These are phyloP conservation scores for Coniferiporia sulphurascens DNA, from an alignment of 1,284 basidiomycete species.

Conservation along the genomic window DNA sequence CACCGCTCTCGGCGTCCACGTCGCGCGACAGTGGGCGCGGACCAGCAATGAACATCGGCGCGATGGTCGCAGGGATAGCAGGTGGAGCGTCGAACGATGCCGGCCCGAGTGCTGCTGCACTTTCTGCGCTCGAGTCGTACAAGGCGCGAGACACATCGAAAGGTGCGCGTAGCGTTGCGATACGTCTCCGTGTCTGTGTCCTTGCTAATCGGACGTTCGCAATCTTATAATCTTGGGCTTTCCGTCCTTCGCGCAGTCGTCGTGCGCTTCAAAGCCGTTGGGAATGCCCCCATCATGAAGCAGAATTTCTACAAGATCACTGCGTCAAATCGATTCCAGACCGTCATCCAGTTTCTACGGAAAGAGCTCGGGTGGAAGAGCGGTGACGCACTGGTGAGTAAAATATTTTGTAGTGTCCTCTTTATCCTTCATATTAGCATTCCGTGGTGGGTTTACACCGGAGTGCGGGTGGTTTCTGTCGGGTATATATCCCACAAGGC, in stretches of 20 bases:
- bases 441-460: too few relatives aligned
- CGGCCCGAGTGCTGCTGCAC: slow-evolving; percentile 37
- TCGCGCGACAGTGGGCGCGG: neutral
- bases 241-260: slow-evolving; percentile 57
- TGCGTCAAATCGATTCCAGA: slow-evolving; percentile 90
- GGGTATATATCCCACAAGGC: too few relatives aligned
- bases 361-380: slow-evolving; percentile 89
- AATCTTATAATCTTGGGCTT: neutral
- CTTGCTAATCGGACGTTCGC: neutral
- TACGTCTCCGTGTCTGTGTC: neutral
- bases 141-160: slow-evolving; percentile 82
- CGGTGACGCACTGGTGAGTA: slow-evolving; percentile 69
- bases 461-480: too few relatives aligned
- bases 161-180: slow-evolving; percentile 42
- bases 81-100: neutral
- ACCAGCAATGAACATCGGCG: neutral
- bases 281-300: slow-evolving; percentile 97
- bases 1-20: slow-evolving; percentile 3
- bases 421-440: too few relatives aligned
- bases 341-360: slow-evolving; percentile 90
- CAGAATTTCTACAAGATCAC: slow-evolving; percentile 99
- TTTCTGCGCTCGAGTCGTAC: slow-evolving; percentile 75
- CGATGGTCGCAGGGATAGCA: neutral
- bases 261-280: slow-evolving; percentile 97
- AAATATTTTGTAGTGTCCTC: too few relatives aligned